phyloP scores from a whole-genome alignment of 495 filamentous ascomycete genomes.

The Lichina pygmaea region DNA sequence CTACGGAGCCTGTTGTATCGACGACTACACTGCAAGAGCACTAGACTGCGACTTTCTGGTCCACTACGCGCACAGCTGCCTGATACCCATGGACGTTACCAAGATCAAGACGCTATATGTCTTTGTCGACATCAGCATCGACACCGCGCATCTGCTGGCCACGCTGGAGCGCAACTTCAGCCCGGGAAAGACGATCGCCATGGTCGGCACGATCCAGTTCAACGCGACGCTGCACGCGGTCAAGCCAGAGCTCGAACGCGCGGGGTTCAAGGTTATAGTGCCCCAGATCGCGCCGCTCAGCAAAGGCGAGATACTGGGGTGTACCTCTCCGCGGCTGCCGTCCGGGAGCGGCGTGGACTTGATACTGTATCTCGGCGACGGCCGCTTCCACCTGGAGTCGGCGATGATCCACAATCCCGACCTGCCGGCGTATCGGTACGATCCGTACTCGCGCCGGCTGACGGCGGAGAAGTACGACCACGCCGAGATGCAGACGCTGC shows the following conservation, averaged over 20 bases:
- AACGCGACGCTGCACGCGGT: slow-evolving; percentile 83
- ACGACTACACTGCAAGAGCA: slow-evolving; percentile 89
- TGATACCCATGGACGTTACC: slow-evolving; percentile 88
- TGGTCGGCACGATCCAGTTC: slow-evolving; percentile 96
- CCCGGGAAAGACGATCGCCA: slow-evolving; percentile 58
- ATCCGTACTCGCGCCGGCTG: slow-evolving; percentile 79
- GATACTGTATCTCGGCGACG: slow-evolving; percentile 84
- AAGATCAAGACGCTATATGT: slow-evolving; percentile 91
- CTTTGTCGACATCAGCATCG: slow-evolving; percentile 94
- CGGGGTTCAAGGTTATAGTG: slow-evolving; percentile 59
- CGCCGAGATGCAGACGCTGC: slow-evolving; percentile 59
- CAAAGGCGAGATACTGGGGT: slow-evolving; percentile 86
- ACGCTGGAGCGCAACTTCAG: slow-evolving; percentile 78
- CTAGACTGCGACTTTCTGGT: slow-evolving; percentile 86
- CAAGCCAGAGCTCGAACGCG: slow-evolving; percentile 41
- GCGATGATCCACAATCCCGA: slow-evolving; percentile 95
- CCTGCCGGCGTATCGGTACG: slow-evolving; percentile 83
- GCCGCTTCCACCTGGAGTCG: slow-evolving; percentile 87
- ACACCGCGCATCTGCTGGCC: slow-evolving; percentile 57
- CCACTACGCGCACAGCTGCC: slow-evolving; percentile 89
- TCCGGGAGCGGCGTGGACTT: slow-evolving; percentile 30
- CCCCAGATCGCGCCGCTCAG: slow-evolving; percentile 83
- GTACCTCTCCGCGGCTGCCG: slow-evolving; percentile 59
- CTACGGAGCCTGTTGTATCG: slow-evolving; percentile 95
- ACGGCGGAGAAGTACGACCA: slow-evolving; percentile 79